phyloP scores from a whole-genome alignment of 2,329 filamentous ascomycete genomes.

The Arachnopeziza araneosa region DNA sequence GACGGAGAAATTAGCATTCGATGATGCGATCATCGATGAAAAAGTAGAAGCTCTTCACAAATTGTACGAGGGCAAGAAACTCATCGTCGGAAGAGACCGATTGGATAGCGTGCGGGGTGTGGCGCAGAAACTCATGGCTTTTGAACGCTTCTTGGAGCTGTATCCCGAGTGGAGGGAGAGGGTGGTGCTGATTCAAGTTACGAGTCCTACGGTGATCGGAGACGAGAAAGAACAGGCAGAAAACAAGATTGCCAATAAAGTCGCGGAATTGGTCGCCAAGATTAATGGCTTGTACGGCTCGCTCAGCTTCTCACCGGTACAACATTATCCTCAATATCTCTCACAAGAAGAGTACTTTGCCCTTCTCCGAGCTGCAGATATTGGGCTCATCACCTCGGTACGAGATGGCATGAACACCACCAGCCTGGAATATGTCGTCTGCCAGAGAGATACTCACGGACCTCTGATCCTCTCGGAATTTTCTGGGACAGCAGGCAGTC shows the following conservation, averaged over 20 bases:
- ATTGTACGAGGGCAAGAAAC: slow-evolving; percentile 82
- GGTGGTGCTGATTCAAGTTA: slow-evolving; percentile 92
- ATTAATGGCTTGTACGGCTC: slow-evolving; percentile 92
- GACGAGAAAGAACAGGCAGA: slow-evolving; percentile 72
- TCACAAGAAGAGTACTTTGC: slow-evolving; percentile 90
- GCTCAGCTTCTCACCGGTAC: slow-evolving; percentile 81
- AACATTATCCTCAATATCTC: slow-evolving; percentile 92
- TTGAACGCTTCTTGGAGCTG: slow-evolving; percentile 83
- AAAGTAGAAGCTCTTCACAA: slow-evolving; percentile 66
- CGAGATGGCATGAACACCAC: slow-evolving; percentile 98
- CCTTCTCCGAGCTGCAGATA: slow-evolving; percentile 81
- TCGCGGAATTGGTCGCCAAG: slow-evolving; percentile 82
- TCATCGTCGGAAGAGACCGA: slow-evolving; percentile 93
- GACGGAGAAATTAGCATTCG: slow-evolving; percentile 71
- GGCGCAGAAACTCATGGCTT: slow-evolving; percentile 91
- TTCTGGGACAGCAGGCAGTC: slow-evolving; percentile 83
- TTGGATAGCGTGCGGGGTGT: slow-evolving; percentile 89
- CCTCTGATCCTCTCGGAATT: slow-evolving; percentile 95
- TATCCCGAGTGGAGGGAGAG: slow-evolving; percentile 90
- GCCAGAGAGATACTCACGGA: slow-evolving; percentile 79
- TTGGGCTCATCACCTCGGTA: slow-evolving; percentile 91
- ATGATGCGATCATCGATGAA: slow-evolving; percentile 62
- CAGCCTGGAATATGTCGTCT: slow-evolving; percentile 89
- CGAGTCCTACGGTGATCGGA: slow-evolving; percentile 76
- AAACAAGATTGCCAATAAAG: slow-evolving; percentile 78